phyloP scores from a whole-genome alignment of 2,329 filamentous ascomycete genomes.

The Neofusicoccum ribis region DNA sequence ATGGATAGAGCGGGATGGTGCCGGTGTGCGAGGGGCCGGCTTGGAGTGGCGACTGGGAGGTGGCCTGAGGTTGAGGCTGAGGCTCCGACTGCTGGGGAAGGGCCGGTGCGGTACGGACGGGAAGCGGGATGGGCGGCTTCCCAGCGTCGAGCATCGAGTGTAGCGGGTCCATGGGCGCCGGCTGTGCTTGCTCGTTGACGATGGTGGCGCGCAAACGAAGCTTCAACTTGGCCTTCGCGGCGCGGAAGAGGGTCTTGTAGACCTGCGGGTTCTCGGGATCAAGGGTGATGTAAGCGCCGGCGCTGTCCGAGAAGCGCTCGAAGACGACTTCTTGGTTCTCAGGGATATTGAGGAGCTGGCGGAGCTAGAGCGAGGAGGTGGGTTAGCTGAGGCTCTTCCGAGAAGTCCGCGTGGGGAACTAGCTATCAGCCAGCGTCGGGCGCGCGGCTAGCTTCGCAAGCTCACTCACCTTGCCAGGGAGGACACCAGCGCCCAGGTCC shows the following conservation, averaged over 20 bases:
- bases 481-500: conserved; percentile 71
- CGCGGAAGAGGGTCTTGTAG: conserved; percentile 95
- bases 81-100: not conserved
- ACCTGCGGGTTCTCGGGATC: conserved; percentile 75
- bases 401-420: not conserved
- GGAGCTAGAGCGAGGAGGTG: conserved; percentile 58
- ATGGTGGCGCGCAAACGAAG: conserved; percentile 78
- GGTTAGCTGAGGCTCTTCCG: conserved; percentile 4
- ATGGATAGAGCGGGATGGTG: conserved; percentile 19
- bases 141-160: conserved; percentile 1
- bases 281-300: conserved; percentile 75
- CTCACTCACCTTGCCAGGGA: conserved; percentile 79
- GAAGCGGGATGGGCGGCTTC: conserved; percentile 7
- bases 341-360: conserved; percentile 65
- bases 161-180: not conserved
- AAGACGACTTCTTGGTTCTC: conserved; percentile 65
- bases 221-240: conserved; percentile 97
- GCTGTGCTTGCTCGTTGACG: conserved; percentile 30
- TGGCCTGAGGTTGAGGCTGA: conserved; percentile 13
- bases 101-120: conserved; percentile 1
- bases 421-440: not conserved
- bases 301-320: conserved; percentile 95
- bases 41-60: not conserved
- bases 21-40: not conserved
- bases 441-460: not conserved